Conservation (phyloP, 73 alveolate species). For the Paramecium sonneborni region DNA sequence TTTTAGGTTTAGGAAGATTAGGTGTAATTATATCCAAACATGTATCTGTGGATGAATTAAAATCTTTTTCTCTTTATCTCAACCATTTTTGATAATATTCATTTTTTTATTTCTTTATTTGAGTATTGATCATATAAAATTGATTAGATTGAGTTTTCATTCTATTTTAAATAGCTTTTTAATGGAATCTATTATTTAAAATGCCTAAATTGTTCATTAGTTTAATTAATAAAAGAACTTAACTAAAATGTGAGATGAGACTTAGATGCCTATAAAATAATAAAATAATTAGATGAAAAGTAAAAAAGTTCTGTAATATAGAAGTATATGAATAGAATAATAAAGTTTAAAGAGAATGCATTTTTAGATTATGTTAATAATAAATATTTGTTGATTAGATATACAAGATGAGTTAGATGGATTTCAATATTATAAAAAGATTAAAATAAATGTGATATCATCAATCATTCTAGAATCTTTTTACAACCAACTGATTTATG, state of each 20-base stretch:
- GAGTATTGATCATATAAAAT: neutral
- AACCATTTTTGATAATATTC: neutral
- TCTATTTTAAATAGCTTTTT: neutral
- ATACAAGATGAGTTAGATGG: neutral
- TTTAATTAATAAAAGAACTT: neutral
- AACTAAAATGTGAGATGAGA: neutral
- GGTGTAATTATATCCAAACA: conserved; percentile 5
- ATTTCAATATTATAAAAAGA: neutral
- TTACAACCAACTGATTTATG: neutral
- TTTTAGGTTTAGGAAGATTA: neutral
- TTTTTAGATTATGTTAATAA: no score
- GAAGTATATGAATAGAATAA: no score
- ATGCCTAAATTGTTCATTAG: neutral
- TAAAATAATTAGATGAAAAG: no score
- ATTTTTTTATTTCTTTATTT: neutral
- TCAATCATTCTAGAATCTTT: neutral
- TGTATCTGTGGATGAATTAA: neutral
- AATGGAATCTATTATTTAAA: neutral
- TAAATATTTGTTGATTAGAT: no score
- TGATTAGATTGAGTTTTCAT: neutral
- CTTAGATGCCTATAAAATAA: no score
- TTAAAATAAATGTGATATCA: conserved; percentile 41
- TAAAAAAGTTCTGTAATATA: no score
- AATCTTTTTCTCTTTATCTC: neutral
- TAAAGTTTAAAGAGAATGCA: no score